phyloP scores from a whole-genome alignment of 331 rosid species.

The Quercus lobata region DNA sequence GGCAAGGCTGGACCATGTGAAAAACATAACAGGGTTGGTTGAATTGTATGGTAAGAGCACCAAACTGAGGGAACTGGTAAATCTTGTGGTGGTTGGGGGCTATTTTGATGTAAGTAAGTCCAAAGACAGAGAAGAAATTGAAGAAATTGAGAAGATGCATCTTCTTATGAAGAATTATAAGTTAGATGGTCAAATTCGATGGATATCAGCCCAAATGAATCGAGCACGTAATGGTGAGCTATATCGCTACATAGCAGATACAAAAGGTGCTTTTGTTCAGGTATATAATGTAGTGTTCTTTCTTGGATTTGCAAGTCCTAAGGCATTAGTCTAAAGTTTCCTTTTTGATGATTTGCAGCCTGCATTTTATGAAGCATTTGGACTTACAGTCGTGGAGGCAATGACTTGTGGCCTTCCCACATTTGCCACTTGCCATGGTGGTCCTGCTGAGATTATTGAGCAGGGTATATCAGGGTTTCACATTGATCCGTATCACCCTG shows the following conservation, averaged over 20 bases:
- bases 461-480: conserved; percentile 77
- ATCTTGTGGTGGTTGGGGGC: conserved; percentile 79
- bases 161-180: conserved; percentile 48
- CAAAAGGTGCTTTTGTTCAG: conserved; percentile 83
- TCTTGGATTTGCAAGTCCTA: background rate
- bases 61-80: conserved; percentile 73
- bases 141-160: conserved; percentile 87
- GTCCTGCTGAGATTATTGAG: conserved; percentile 91
- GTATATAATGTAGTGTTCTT: conserved; percentile 25
- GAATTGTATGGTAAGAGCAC: conserved; percentile 61
- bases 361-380: conserved; percentile 89
- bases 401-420: conserved; percentile 87
- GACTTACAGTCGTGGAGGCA: conserved; percentile 90
- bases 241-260: conserved; percentile 78
- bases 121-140: conserved; percentile 76
- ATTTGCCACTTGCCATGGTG: conserved; percentile 81
- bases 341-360: conserved; percentile 45
- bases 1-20: conserved; percentile 78
- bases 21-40: conserved; percentile 78
- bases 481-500: conserved; percentile 87
- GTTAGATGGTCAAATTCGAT: conserved; percentile 62
- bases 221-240: conserved; percentile 86
- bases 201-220: conserved; percentile 75
- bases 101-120: conserved; percentile 65
- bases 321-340: conserved; percentile 2